Conservation (phyloP, 257 asterid species). For the Anisodus tanguticus region DNA sequence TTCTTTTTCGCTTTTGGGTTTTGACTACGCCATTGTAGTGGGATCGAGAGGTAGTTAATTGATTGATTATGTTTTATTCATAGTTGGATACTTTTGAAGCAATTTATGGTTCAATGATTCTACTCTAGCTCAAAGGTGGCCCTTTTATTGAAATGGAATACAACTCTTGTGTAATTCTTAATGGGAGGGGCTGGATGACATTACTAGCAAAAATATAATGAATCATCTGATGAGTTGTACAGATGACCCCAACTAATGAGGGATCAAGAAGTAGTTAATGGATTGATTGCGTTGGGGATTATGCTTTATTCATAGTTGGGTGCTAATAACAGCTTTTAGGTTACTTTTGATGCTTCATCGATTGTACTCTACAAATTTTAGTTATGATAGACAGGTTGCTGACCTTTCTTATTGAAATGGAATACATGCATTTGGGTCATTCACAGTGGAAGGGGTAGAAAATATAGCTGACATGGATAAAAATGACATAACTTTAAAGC, state of each 20-base stretch:
- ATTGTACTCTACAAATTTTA: neutral
- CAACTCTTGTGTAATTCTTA: neutral
- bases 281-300: neutral
- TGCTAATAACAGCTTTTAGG: neutral
- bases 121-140: neutral
- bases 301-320: neutral
- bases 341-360: neutral
- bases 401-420: neutral
- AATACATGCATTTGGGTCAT: neutral
- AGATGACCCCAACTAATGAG: neutral
- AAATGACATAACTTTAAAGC: neutral
- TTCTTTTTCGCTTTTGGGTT: too few species aligned
- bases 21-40: too few species aligned
- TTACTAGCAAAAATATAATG: too few species aligned
- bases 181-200: too few species aligned
- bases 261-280: neutral
- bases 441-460: neutral
- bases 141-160: too few species aligned
- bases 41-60: neutral
- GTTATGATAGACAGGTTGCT: neutral
- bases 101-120: too few species aligned
- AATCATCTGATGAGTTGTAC: neutral
- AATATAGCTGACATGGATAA: neutral
- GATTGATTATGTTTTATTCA: neutral
- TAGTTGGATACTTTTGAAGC: neutral